Percentiles rank a stretch among this genome's conserved stretches.
phyloP scores from a whole-genome alignment of 768 basidiomycete species.

The Suillus fuscotomentosus region DNA sequence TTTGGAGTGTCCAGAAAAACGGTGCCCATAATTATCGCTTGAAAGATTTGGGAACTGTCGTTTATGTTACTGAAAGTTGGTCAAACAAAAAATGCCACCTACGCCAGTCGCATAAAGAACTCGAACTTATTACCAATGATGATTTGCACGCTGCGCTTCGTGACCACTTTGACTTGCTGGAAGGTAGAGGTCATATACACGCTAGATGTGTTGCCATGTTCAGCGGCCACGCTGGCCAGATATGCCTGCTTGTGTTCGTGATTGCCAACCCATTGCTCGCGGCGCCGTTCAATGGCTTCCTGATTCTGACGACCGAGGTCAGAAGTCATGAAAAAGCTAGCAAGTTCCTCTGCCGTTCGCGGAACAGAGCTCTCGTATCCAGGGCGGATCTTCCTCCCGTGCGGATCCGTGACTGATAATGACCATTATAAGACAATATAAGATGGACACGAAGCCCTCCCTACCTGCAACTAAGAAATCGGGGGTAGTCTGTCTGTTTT shows the following conservation, averaged over 20 bases:
- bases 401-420: constrained; percentile 53
- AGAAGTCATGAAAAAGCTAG: constrained; percentile 42
- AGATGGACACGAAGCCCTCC: not conserved
- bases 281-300: constrained; percentile 48
- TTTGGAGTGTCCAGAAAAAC: constrained; percentile 44
- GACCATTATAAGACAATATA: not conserved
- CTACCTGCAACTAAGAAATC: constrained; percentile 50
- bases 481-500: constrained; percentile 58
- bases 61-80: not conserved
- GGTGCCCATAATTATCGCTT: constrained; percentile 32
- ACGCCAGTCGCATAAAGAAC: not conserved
- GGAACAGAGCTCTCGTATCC: constrained; percentile 21
- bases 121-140: constrained; percentile 29
- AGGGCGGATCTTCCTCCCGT: constrained; percentile 50
- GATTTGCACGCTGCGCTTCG: constrained; percentile 45
- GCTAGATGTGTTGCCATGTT: constrained; percentile 43
- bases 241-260: constrained; percentile 42
- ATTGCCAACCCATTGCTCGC: constrained; percentile 45
- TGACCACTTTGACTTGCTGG: constrained; percentile 46
- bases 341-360: constrained; percentile 59
- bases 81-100: not conserved
- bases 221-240: constrained; percentile 47
- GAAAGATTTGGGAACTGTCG: constrained; percentile 38
- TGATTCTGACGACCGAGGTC: constrained; percentile 39
- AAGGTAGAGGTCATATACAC: constrained; percentile 49